These are phyloP conservation scores for Lactuca saligna DNA, from an alignment of 129 eudicot species.

Conservation along the genomic window DNA sequence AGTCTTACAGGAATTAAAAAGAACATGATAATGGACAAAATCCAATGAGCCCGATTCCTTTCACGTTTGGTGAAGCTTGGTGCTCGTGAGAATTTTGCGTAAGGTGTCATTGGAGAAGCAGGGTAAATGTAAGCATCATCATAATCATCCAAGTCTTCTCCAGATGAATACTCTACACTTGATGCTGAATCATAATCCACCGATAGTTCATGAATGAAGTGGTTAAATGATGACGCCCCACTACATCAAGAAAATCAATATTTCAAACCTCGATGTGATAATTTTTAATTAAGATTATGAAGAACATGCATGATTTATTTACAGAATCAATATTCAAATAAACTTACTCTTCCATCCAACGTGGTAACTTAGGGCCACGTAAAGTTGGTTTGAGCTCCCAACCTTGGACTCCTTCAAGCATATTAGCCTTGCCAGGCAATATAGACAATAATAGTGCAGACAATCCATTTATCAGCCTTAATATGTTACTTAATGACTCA, in stretches of 20 bases:
- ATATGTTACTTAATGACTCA: slow-evolving; percentile 75
- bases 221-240: slow-evolving; percentile 94
- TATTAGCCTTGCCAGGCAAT: slow-evolving; percentile 81
- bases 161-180: slow-evolving; percentile 62
- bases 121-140: slow-evolving; percentile 51
- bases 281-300: background rate
- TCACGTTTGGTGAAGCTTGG: slow-evolving; percentile 55
- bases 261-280: background rate
- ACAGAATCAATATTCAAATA: background rate
- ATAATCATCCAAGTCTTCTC: slow-evolving; percentile 52
- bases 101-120: slow-evolving; percentile 61
- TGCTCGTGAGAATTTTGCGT: slow-evolving; percentile 50
- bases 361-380: slow-evolving; percentile 93
- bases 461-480: slow-evolving; percentile 79
- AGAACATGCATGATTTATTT: background rate
- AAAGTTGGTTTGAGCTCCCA: slow-evolving; percentile 96
- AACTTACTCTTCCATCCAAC: slow-evolving; percentile 99
- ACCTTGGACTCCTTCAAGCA: slow-evolving; percentile 93
- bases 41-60: slow-evolving; percentile 43
- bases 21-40: slow-evolving; percentile 52
- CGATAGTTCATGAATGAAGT: slow-evolving; percentile 76
- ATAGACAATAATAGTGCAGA: slow-evolving; percentile 77
- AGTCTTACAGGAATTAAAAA: slow-evolving; percentile 62
- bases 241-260: slow-evolving; percentile 36
- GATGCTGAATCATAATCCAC: slow-evolving; percentile 70